Evolutionary conservation across 169 alveolate species (phyloP).

Genomic region (Plasmodium relictum): DNA sequence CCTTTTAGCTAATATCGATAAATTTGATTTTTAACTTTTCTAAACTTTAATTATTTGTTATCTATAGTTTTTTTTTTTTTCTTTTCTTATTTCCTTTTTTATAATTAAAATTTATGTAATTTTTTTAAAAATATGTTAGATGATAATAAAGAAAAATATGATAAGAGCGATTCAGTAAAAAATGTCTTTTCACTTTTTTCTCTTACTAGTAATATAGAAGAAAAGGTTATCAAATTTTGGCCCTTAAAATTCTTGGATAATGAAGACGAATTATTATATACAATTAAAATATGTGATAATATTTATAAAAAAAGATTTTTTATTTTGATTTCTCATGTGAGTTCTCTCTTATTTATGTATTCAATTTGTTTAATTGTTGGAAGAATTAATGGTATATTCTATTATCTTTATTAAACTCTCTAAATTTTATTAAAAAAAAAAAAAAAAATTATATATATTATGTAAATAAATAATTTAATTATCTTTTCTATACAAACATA

Average conservation of each 20-base stretch:
- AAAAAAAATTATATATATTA: neutral
- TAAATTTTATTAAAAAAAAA: neutral
- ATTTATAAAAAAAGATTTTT: slow-evolving; percentile 49
- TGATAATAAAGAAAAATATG: slow-evolving; percentile 24
- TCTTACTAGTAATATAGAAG: slow-evolving; percentile 53
- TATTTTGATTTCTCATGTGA: slow-evolving; percentile 41
- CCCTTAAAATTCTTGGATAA: slow-evolving; percentile 69
- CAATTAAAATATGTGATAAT: slow-evolving; percentile 53
- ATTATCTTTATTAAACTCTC: neutral
- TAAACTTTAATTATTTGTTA: slow-evolving; percentile 7
- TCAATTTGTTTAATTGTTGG: slow-evolving; percentile 66
- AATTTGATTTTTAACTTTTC: neutral
- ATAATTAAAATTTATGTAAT: neutral
- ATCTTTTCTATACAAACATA: slow-evolving; percentile 4
- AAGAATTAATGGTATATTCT: slow-evolving; percentile 30
- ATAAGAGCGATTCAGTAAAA: slow-evolving; percentile 33
- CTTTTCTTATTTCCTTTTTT: neutral
- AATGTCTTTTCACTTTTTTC: slow-evolving; percentile 65
- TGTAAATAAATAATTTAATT: neutral
- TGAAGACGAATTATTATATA: slow-evolving; percentile 47
- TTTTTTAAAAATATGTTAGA: slow-evolving; percentile 23
- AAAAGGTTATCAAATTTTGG: slow-evolving; percentile 44
- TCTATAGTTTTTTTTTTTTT: slow-evolving; percentile 8
- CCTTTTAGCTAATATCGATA: neutral
- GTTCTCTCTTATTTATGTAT: slow-evolving; percentile 66